phyloP scores from a whole-genome alignment of 306 rosid genomes.

The Vigna hirtella region DNA sequence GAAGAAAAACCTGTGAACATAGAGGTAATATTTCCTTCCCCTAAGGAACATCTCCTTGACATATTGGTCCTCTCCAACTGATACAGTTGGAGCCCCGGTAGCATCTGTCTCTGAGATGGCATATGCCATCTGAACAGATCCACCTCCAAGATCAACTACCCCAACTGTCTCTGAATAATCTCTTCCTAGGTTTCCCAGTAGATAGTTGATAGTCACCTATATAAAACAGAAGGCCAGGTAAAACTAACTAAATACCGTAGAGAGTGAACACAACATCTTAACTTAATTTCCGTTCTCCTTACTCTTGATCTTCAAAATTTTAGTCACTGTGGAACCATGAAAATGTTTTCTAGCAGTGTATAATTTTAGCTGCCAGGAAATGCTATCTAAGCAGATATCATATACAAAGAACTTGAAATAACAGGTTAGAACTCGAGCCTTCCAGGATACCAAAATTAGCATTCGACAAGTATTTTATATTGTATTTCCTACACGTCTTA shows the following conservation, averaged over 20 bases:
- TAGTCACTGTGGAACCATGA: background rate
- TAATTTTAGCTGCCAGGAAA: constrained; percentile 4
- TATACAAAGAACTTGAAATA: constrained; percentile 6
- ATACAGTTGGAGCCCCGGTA: constrained; percentile 64
- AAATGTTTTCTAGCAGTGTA: constrained; percentile 24
- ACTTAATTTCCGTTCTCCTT: constrained; percentile 6
- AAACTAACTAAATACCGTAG: constrained; percentile 25
- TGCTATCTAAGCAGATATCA: constrained; percentile 5
- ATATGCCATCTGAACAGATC: constrained; percentile 98
- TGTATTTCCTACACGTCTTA: constrained; percentile 2
- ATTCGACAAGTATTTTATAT: background rate
- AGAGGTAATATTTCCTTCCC: constrained; percentile 78
- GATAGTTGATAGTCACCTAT: constrained; percentile 88
- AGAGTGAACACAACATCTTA: constrained; percentile 1
- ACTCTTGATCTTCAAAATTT: background rate
- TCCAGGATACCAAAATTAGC: background rate
- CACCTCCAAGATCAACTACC: constrained; percentile 97
- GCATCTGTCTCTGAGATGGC: constrained; percentile 81
- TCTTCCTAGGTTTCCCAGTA: constrained; percentile 83
- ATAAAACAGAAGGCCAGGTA: constrained; percentile 44
- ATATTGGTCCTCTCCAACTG: constrained; percentile 67
- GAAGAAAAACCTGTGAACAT: constrained; percentile 87
- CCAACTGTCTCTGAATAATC: constrained; percentile 79
- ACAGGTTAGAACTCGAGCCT: constrained; percentile 33
- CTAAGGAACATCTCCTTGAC: constrained; percentile 77